phyloP scores from a whole-genome alignment of 2,329 filamentous ascomycete species.

The Ophiocordyceps camponoti-floridani region DNA sequence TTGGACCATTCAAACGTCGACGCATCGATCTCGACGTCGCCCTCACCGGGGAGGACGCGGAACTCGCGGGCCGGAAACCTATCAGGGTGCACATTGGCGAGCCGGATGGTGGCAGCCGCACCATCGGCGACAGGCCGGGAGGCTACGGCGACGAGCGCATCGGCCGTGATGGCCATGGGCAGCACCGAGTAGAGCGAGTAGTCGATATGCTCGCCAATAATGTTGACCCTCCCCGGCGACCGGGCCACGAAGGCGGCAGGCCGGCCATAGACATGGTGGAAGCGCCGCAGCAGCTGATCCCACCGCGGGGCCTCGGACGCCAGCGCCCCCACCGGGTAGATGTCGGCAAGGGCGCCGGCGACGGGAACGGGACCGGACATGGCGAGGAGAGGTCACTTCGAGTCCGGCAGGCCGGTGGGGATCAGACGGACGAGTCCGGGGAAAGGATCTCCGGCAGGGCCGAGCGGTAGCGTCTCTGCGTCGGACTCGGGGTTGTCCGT shows the following conservation, averaged over 20 bases:
- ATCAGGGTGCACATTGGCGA: constrained; percentile 59
- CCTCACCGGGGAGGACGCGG: constrained; percentile 38
- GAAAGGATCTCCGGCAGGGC: no score
- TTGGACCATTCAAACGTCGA: constrained; percentile 88
- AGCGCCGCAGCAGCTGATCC: constrained; percentile 53
- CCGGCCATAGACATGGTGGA: constrained; percentile 51
- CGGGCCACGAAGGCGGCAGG: constrained; percentile 67
- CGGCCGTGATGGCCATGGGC: constrained; percentile 86
- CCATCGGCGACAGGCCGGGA: constrained; percentile 29
- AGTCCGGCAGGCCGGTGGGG: no score
- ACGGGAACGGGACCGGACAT: constrained; percentile 51
- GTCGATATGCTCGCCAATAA: constrained; percentile 98
- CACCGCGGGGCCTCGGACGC: constrained; percentile 54
- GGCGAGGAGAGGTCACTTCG: neutral
- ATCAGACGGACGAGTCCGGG: no score
- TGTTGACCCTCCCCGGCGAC: constrained; percentile 88
- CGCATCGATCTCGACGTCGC: constrained; percentile 63
- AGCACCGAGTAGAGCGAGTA: constrained; percentile 94
- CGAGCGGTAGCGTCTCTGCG: no score
- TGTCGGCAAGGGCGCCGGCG: constrained; percentile 56
- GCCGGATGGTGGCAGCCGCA: constrained; percentile 44
- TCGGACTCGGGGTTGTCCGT: no score
- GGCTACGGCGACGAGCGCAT: constrained; percentile 71
- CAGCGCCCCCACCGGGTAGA: constrained; percentile 64
- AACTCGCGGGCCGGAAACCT: constrained; percentile 68